Conservation (phyloP, 2,329 filamentous ascomycete species). For the Cordyceps tenuipes region DNA sequence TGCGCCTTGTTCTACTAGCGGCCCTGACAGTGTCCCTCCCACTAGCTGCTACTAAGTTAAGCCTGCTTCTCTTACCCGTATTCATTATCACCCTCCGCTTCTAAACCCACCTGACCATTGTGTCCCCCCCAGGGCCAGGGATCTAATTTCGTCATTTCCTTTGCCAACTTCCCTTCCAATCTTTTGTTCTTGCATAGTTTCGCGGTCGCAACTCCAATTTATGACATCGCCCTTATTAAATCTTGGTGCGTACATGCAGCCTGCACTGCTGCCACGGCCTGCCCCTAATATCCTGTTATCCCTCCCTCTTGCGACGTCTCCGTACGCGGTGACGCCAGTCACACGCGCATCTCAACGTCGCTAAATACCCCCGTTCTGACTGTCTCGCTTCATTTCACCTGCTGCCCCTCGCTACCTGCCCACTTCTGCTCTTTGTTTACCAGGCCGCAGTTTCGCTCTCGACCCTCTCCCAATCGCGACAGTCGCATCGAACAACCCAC, state of each 20-base stretch:
- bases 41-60: no score
- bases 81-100: background rate
- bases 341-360: background rate
- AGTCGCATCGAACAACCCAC: background rate
- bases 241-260: background rate
- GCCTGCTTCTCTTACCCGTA: no score
- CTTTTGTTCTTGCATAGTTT: conserved; percentile 1
- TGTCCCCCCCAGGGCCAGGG: background rate
- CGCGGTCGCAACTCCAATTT: background rate
- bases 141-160: conserved; percentile 12
- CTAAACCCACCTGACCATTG: background rate
- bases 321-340: background rate
- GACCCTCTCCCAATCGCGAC: background rate
- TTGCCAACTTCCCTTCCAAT: conserved; percentile 8
- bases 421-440: background rate
- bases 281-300: background rate
- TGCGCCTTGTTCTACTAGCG: background rate
- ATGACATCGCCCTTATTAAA: background rate
- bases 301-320: background rate
- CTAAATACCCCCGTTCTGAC: background rate
- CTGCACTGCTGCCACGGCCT: background rate
- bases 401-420: conserved; percentile 9
- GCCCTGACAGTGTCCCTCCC: no score
- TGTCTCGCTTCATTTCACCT: conserved; percentile 3
- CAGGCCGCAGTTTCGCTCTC: background rate